Evolutionary conservation across 495 filamentous ascomycete species (phyloP), one percentile per base, ranked within the genome.

Genomic region (Massariosphaeria phaeospora): DNA sequence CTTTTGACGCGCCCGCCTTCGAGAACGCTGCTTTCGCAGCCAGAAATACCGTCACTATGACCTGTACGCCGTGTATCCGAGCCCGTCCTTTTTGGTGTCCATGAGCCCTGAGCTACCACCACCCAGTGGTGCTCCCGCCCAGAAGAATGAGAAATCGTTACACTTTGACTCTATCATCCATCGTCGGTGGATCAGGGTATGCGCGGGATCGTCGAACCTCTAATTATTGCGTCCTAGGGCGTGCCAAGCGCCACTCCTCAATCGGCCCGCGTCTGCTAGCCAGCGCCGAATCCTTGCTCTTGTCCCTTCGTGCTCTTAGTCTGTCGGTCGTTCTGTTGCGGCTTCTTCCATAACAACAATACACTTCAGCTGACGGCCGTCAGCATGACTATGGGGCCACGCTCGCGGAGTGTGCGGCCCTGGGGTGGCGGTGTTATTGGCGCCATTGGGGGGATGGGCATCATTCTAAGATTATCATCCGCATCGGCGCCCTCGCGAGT

Each of bases 401-500:
- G 55, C 55, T 63, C 61, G 27, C 61, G 55, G 21, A 63, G 34
- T n/a, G 45, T 41, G 24, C 49, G 61, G 12, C 59, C 25, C 23
- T 55, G 26, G 13, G 49, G 49, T 34, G 55, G 49, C 1, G 55
- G 55, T 2, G 49, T 50, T 13, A 63, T 55, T 6, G 34, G 25
- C 21, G 41, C 18, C 50, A 33, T 43, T 11, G 15, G 11, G 29
- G 57, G 51, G 38, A 61, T 61, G 3, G 55, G 61, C 1, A 63
- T 50, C 61, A 63, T 59, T 31, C 61, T 46, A 29, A 63, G 18
- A 30, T 63, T 55, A 34, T 63, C 78, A 71, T 84, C 79, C 40
- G 76, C 69, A 62, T 86, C 83, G 45, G 81, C 83, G 48, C 84
- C 82, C 34, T 78, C 79, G 52, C 83, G 77, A 57, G 80, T 84